phyloP scores from a whole-genome alignment of 345 rosid species.

The Camelina hispida region DNA sequence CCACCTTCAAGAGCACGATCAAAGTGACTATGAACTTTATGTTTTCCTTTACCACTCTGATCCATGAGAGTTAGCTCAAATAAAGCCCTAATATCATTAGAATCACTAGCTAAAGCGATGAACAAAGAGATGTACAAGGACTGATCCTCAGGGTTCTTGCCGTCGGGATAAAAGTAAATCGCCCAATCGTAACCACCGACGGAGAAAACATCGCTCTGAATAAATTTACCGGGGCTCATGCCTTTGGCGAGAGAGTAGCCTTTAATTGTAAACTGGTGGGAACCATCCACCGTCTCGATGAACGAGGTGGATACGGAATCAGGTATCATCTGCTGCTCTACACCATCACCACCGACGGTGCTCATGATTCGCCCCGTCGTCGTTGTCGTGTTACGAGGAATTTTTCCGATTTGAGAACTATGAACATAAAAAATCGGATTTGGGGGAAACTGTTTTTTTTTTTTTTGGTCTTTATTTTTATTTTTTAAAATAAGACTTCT shows the following conservation, averaged over 20 bases:
- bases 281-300: slow-evolving; percentile 83
- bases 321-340: slow-evolving; percentile 38
- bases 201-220: slow-evolving; percentile 80
- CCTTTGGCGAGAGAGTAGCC: slow-evolving; percentile 89
- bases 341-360: slow-evolving; percentile 31
- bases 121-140: slow-evolving; percentile 77
- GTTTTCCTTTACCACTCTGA: slow-evolving; percentile 92
- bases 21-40: slow-evolving; percentile 92
- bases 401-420: slow-evolving; percentile 19
- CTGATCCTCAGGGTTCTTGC: slow-evolving; percentile 77
- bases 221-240: slow-evolving; percentile 75
- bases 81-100: slow-evolving; percentile 90
- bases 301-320: slow-evolving; percentile 64
- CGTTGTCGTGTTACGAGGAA: background rate
- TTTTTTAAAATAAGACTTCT: too few species aligned
- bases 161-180: slow-evolving; percentile 92
- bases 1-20: slow-evolving; percentile 93
- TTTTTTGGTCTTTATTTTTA: too few species aligned
- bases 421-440: background rate
- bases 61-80: slow-evolving; percentile 86
- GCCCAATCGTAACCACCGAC: slow-evolving; percentile 96
- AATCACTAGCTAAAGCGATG: slow-evolving; percentile 87
- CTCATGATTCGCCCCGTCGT: slow-evolving; percentile 50
- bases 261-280: slow-evolving; percentile 75
- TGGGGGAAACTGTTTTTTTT: slow-evolving; percentile 3